Conservation (phyloP, 768 basidiomycete genomes). For the Rhodotorula diobovata region DNA sequence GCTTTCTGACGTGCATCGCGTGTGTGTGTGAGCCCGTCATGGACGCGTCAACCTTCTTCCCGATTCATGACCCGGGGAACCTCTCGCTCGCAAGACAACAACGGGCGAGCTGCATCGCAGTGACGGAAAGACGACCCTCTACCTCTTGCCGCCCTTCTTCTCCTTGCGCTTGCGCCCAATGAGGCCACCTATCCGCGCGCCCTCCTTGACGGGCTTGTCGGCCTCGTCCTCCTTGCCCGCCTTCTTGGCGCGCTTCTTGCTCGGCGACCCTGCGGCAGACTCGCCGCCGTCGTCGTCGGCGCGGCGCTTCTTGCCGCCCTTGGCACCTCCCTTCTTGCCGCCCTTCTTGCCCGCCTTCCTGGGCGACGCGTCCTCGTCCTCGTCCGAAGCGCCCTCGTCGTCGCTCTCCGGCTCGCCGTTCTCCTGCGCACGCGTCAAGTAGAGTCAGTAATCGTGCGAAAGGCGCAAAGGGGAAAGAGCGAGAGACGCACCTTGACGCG, state of each 20-base stretch:
- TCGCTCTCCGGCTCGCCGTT: constrained; percentile 8
- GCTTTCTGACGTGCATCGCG: no score
- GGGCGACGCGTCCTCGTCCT: constrained; percentile 1
- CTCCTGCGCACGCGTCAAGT: neutral
- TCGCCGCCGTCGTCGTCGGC: constrained; percentile 11
- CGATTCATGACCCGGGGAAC: no score
- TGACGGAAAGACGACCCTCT: neutral
- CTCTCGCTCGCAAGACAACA: no score
- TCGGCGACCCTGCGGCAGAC: neutral
- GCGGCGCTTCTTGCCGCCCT: constrained; percentile 26
- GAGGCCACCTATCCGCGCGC: constrained; percentile 13
- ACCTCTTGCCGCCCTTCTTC: constrained; percentile 18
- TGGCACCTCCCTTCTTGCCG: neutral
- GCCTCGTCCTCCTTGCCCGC: neutral
- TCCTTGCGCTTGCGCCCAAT: constrained; percentile 24
- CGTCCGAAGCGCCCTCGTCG: constrained; percentile 12
- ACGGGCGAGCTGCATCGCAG: no score
- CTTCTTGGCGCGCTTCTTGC: constrained; percentile 24
- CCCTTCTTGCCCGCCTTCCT: constrained; percentile 21
- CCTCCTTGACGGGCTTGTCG: constrained; percentile 6
- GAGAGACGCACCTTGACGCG: constrained; percentile 13
- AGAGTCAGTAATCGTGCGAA: neutral
- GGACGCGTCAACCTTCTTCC: no score
- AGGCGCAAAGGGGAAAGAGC: neutral
- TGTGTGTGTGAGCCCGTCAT: no score